Percentiles rank a stretch among this genome's conserved stretches.
Conservation (phyloP, 1,139 yeast genomes). For the Saccharomyces pastorianus region DNA sequence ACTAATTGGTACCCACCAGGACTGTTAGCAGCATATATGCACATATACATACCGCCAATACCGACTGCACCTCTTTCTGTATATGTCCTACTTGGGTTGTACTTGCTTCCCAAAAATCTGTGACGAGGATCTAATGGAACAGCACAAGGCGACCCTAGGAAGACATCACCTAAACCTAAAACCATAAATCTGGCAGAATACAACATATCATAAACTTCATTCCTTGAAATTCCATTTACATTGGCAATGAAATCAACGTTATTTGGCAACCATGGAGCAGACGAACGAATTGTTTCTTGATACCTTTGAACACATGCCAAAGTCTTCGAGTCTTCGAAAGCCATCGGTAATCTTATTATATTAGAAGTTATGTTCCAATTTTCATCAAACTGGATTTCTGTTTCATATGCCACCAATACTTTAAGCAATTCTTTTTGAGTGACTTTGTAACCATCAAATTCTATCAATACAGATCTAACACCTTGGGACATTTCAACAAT, state of each 20-base stretch:
- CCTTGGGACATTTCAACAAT: constrained; percentile 95
- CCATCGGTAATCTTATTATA: constrained; percentile 82
- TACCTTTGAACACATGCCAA: constrained; percentile 84
- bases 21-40: constrained; percentile 95
- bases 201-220: constrained; percentile 71
- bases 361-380: constrained; percentile 84
- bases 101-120: constrained; percentile 82
- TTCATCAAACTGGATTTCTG: constrained; percentile 60
- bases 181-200: constrained; percentile 87
- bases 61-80: constrained; percentile 97
- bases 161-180: constrained; percentile 92
- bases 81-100: constrained; percentile 91
- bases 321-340: constrained; percentile 86
- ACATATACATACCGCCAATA: constrained; percentile 97
- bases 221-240: constrained; percentile 72
- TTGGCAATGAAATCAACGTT: constrained; percentile 90
- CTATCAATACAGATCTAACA: constrained; percentile 87
- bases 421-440: constrained; percentile 55
- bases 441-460: constrained; percentile 56
- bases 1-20: constrained; percentile 98
- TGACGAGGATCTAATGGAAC: constrained; percentile 97
- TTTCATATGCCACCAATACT: constrained; percentile 64
- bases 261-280: constrained; percentile 97
- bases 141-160: constrained; percentile 96
- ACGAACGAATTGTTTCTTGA: constrained; percentile 83